Evolutionary conservation across 129 eudicot species (phyloP).

Genomic region (Smallanthus sonchifolius): DNA sequence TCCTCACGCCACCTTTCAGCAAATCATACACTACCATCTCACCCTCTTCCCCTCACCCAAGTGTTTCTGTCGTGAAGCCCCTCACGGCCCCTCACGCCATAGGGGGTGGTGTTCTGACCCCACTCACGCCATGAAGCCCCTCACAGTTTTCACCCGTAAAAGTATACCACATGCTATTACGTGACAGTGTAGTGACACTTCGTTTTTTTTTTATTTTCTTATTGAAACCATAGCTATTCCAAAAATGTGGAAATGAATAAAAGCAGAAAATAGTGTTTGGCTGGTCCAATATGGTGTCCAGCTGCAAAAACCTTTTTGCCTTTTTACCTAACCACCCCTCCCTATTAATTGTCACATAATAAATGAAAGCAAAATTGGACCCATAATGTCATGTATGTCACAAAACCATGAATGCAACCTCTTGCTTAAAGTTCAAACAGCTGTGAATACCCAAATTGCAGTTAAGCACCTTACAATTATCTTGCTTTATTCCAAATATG

Average conservation of each 20-base stretch:
- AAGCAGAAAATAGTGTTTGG: background rate
- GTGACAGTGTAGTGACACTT: too few relatives aligned
- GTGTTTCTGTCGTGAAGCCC: too few relatives aligned
- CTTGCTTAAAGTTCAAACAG: constrained; percentile 29
- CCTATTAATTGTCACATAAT: constrained; percentile 15
- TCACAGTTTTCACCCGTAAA: too few relatives aligned
- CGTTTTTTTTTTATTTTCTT: too few relatives aligned
- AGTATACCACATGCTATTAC: too few relatives aligned
- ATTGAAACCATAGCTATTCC: too few relatives aligned
- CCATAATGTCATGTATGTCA: constrained; percentile 16
- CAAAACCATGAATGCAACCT: constrained; percentile 34
- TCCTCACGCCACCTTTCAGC: too few relatives aligned
- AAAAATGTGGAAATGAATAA: background rate
- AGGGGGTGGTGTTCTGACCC: too few relatives aligned
- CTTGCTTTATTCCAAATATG: constrained; percentile 18
- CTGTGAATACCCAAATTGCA: constrained; percentile 30
- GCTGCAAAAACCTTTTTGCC: constrained; percentile 11
- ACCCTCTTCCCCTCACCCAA: too few relatives aligned
- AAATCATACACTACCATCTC: too few relatives aligned
- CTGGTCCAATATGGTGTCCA: constrained; percentile 30
- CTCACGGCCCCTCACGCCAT: too few relatives aligned
- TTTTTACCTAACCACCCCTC: constrained; percentile 19
- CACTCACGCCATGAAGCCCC: too few relatives aligned
- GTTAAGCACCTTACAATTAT: constrained; percentile 21
- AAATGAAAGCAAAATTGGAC: constrained; percentile 28